Base-by-base conservation (phyloP, 306 rosid species). In the Echinosophora koreensis region DNA sequence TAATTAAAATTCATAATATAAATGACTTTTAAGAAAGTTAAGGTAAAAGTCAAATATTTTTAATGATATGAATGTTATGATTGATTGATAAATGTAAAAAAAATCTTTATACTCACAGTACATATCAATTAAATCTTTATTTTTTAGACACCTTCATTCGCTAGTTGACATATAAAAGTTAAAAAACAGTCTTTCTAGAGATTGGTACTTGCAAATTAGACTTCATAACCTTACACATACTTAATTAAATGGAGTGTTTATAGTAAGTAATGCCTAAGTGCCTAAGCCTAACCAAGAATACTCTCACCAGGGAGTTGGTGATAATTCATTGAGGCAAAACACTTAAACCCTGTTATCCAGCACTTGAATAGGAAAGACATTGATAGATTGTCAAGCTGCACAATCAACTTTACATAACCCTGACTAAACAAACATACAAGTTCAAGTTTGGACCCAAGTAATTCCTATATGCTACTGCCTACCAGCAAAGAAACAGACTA, bases 401-500 rank as follows among this genome's bases (percentile, higher is more conserved):
- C 80, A 82, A 86, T 77, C 87, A 79, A 77, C 84, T 77, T 82
- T 72, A 57, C 83, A 80, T 64, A 70, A 76, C 81, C 52, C 79
- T 61, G 71, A 75, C 78, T 55, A 22, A 79, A 73, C 86, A 56
- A 82, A 84, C 82, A 83, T 54, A 39, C 0, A 66, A 30, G 71
- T 47, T 58, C 58, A 73, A 56, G 77, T 68, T 77, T 73, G 55
- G 73, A 81, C 57, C 87, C 78, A 59, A 80, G 60, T 71, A 77
- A 79, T 46, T 74, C 80, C 90, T 88, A 86, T 74, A 82, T 79
- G 78, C 86, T 75, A 82, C 64, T 86, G 71, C 89, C 96, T 91
- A 87, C 79, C 30, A 80, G 66, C 83, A 77, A 86, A 77, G 47
- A 87, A 76, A 84, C 76, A 77, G 84, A 71, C 73, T 81, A 71